phyloP scores from a whole-genome alignment of 1,139 yeast genomes.

The Suhomyces ambrosiae region DNA sequence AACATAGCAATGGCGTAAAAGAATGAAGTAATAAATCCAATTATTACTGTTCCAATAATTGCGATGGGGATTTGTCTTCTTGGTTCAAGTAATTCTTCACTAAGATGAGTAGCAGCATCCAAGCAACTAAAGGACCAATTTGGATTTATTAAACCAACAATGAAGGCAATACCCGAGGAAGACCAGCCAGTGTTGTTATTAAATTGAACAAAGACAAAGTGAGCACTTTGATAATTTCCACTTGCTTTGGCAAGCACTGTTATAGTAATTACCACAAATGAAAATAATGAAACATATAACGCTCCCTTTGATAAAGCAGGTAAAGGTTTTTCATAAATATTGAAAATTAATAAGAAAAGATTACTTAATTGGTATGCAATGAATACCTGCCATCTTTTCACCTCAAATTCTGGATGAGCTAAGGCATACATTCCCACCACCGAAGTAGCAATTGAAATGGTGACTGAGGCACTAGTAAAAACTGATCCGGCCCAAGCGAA shows the following conservation, averaged over 20 bases:
- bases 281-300: constrained; percentile 39
- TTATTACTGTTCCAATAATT: constrained; percentile 44
- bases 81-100: constrained; percentile 43
- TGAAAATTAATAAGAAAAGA: constrained; percentile 35
- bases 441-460: constrained; percentile 50
- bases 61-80: constrained; percentile 45
- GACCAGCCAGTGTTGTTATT: constrained; percentile 45
- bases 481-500: constrained; percentile 61
- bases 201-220: constrained; percentile 43
- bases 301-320: constrained; percentile 40
- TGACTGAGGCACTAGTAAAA: constrained; percentile 58
- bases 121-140: constrained; percentile 49
- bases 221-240: constrained; percentile 38
- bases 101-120: constrained; percentile 47
- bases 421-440: constrained; percentile 54
- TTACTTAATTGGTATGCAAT: constrained; percentile 43
- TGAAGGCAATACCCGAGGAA: constrained; percentile 44
- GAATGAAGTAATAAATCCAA: constrained; percentile 44
- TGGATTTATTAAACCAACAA: constrained; percentile 47
- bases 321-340: constrained; percentile 40
- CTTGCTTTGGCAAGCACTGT: constrained; percentile 41
- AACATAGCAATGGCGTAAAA: constrained; percentile 47
- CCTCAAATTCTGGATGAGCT: constrained; percentile 44
- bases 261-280: constrained; percentile 39
- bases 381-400: constrained; percentile 55